Conservation (phyloP, 345 rosid species). For the Arabidopsis thaliana region DNA sequence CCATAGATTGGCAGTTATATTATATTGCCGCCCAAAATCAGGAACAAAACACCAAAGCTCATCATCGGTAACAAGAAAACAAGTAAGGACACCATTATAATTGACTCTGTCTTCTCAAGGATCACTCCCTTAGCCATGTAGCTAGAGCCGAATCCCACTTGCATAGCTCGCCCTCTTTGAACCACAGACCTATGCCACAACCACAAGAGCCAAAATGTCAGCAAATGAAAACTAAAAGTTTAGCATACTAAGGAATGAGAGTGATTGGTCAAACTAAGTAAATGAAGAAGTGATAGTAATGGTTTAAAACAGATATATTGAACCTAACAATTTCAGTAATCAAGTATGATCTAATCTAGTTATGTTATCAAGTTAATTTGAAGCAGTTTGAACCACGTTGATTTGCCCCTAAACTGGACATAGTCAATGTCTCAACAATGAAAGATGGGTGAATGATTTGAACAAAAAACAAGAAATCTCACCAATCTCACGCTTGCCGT, state of each 20-base stretch:
- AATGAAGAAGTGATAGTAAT: neutral
- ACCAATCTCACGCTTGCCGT: constrained; percentile 94
- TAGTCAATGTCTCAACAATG: neutral
- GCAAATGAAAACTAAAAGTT: neutral
- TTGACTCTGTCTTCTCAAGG: constrained; percentile 3
- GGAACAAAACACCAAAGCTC: constrained; percentile 26
- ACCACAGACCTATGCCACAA: constrained; percentile 72
- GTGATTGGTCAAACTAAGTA: neutral
- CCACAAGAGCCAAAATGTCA: constrained; percentile 15
- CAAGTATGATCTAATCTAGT: neutral
- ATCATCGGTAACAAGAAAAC: constrained; percentile 21
- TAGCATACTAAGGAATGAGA: neutral
- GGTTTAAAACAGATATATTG: neutral
- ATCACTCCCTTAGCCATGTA: constrained; percentile 77
- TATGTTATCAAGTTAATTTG: neutral
- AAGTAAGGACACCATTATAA: constrained; percentile 1
- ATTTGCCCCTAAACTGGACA: neutral
- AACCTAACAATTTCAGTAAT: neutral
- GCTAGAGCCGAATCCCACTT: constrained; percentile 83
- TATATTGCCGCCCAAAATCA: constrained; percentile 32
- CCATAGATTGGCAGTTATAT: neutral
- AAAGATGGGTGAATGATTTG: neutral
- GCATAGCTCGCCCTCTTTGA: constrained; percentile 84
- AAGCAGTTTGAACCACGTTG: neutral
- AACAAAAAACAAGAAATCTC: constrained; percentile 25